A percentile compares a stretch with the other conserved stretches of the same genome.
These are phyloP conservation scores for Calonectria naviculata DNA, from an alignment of 2,329 filamentous ascomycete species.

Conservation along the genomic window DNA sequence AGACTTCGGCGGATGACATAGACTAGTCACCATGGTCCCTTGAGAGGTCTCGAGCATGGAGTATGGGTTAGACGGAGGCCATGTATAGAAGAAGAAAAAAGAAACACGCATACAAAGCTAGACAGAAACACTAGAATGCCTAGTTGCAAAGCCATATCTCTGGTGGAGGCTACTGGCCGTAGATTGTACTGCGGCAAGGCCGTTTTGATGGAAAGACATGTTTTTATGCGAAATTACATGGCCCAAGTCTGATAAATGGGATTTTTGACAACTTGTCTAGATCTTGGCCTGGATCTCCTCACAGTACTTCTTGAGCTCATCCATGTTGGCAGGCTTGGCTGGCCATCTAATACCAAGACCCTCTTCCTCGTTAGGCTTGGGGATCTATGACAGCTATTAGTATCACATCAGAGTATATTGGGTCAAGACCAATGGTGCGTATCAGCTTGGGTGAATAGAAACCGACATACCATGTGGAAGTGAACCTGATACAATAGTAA, in stretches of 20 bases:
- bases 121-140: conserved; percentile 31
- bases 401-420: background rate
- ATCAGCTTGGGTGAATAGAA: background rate
- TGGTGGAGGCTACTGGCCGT: conserved; percentile 13
- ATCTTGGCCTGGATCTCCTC: conserved; percentile 94
- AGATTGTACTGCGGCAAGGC: background rate
- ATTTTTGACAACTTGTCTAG: conserved; percentile 54
- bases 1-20: conserved; percentile 57
- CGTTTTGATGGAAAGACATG: background rate
- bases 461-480: conserved; percentile 83
- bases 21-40: conserved; percentile 47
- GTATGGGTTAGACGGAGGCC: conserved; percentile 18
- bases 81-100: conserved; percentile 5
- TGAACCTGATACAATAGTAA: conserved; percentile 71
- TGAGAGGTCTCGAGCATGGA: conserved; percentile 8
- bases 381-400: conserved; percentile 71
- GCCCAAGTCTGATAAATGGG: background rate
- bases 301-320: conserved; percentile 79
- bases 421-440: background rate
- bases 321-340: conserved; percentile 80
- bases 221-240: conserved; percentile 9
- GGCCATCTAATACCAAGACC: conserved; percentile 88
- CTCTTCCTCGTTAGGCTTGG: conserved; percentile 87
- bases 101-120: conserved; percentile 3
- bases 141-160: conserved; percentile 18